phyloP scores from a whole-genome alignment of 768 basidiomycete species.

The Kwoniella botswanensis region DNA sequence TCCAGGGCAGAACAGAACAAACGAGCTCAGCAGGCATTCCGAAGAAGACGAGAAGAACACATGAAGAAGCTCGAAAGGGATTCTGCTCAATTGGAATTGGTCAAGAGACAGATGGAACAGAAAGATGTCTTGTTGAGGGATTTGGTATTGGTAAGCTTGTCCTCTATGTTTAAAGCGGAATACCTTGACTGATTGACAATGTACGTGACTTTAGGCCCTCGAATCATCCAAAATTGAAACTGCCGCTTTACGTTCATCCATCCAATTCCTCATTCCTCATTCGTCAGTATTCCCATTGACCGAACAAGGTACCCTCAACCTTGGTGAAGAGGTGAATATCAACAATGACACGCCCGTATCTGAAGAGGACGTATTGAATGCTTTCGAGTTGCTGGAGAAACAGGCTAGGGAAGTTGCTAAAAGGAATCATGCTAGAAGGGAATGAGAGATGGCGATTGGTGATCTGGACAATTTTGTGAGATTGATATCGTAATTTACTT shows the following conservation, averaged over 20 bases:
- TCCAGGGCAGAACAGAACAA: constrained; percentile 94
- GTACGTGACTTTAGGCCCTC: constrained; percentile 10
- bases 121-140: constrained; percentile 26
- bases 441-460: neutral
- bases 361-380: constrained; percentile 16
- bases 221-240: constrained; percentile 30
- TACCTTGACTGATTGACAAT: neutral
- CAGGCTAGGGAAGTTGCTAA: constrained; percentile 29
- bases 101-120: constrained; percentile 29
- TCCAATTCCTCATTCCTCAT: constrained; percentile 14
- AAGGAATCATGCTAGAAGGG: constrained; percentile 1
- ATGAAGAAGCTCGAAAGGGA: constrained; percentile 50
- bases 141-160: constrained; percentile 36
- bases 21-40: constrained; percentile 89
- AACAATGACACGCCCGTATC: neutral
- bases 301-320: constrained; percentile 18
- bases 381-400: constrained; percentile 16
- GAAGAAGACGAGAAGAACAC: constrained; percentile 74
- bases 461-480: neutral
- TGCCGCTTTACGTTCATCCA: constrained; percentile 22
- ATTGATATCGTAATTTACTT: neutral
- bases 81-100: constrained; percentile 33
- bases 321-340: constrained; percentile 8
- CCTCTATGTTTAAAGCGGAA: neutral
- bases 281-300: constrained; percentile 13